A percentile compares a stretch with the other conserved stretches of the same genome.
phyloP scores from a whole-genome alignment of 2,329 filamentous ascomycete species.

The Aspergillus tubingensis region DNA sequence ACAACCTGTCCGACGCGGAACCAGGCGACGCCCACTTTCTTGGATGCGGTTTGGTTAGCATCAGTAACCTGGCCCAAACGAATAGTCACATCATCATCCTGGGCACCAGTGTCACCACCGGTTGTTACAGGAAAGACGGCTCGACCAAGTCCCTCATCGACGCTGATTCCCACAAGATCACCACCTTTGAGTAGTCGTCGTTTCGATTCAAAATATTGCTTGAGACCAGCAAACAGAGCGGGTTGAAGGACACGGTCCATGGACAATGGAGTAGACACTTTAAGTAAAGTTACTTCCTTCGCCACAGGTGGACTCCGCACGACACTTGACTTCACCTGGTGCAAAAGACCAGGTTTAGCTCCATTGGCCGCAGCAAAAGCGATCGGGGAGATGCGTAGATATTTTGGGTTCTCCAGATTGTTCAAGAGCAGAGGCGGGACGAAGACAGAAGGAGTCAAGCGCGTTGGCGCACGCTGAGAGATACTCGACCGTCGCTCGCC shows the following conservation, averaged over 20 bases:
- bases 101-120: slow-evolving; percentile 58
- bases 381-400: slow-evolving; percentile 73
- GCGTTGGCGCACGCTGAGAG: slow-evolving; percentile 48
- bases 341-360: slow-evolving; percentile 60
- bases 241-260: slow-evolving; percentile 84
- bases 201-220: slow-evolving; percentile 82
- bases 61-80: slow-evolving; percentile 40
- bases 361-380: slow-evolving; percentile 39
- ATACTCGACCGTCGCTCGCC: slow-evolving; percentile 57
- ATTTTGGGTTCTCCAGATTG: slow-evolving; percentile 77
- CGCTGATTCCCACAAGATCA: slow-evolving; percentile 83
- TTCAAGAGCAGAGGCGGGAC: slow-evolving; percentile 83
- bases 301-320: slow-evolving; percentile 59
- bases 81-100: slow-evolving; percentile 68
- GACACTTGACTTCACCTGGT: slow-evolving; percentile 47
- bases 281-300: slow-evolving; percentile 81
- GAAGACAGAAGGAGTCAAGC: slow-evolving; percentile 65
- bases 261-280: slow-evolving; percentile 84
- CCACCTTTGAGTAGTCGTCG: slow-evolving; percentile 80
- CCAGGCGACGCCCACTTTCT: slow-evolving; percentile 74
- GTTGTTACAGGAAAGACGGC: slow-evolving; percentile 71
- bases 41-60: slow-evolving; percentile 31
- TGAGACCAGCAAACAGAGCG: slow-evolving; percentile 80
- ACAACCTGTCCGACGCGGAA: slow-evolving; percentile 81
- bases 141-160: slow-evolving; percentile 81